A percentile compares a stretch with the other conserved stretches of the same genome.
These are phyloP conservation scores for Chlamydomonas reinhardtii DNA, from an alignment of 163 green algal species.

Conservation along the genomic window DNA sequence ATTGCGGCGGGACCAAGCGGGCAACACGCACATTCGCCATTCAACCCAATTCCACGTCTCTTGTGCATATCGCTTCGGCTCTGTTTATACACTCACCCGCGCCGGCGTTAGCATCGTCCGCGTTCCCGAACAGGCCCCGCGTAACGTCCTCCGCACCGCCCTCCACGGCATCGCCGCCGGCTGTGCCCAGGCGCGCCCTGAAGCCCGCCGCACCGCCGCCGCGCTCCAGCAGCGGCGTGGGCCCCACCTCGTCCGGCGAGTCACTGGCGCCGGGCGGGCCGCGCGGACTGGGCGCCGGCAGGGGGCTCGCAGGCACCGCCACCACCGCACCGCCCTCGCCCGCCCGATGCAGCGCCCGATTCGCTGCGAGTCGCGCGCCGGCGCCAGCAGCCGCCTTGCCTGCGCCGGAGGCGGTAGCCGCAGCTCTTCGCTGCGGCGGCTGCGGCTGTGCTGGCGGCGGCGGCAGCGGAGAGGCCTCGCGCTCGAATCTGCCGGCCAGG, in stretches of 20 bases:
- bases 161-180: neutral
- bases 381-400: neutral
- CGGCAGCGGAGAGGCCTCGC: neutral
- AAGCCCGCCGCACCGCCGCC: neutral
- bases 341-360: neutral
- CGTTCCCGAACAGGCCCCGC: too few species aligned
- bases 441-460: neutral
- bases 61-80: neutral
- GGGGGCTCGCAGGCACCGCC: neutral
- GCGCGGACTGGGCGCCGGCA: neutral
- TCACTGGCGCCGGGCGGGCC: neutral
- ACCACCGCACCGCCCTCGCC: too few species aligned
- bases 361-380: too few species aligned
- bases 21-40: too few species aligned
- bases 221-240: constrained; percentile 29
- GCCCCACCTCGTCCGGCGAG: constrained; percentile 27
- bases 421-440: neutral
- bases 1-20: neutral
- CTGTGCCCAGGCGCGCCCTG: neutral
- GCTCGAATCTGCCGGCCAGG: constrained; percentile 16
- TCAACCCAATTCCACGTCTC: too few species aligned
- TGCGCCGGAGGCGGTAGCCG: neutral
- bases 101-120: too few species aligned
- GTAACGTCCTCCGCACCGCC: neutral
- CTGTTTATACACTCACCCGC: too few species aligned